These are phyloP conservation scores for Pseudocercospora cruenta DNA, from an alignment of 2,329 filamentous ascomycete genomes.

Conservation along the genomic window DNA sequence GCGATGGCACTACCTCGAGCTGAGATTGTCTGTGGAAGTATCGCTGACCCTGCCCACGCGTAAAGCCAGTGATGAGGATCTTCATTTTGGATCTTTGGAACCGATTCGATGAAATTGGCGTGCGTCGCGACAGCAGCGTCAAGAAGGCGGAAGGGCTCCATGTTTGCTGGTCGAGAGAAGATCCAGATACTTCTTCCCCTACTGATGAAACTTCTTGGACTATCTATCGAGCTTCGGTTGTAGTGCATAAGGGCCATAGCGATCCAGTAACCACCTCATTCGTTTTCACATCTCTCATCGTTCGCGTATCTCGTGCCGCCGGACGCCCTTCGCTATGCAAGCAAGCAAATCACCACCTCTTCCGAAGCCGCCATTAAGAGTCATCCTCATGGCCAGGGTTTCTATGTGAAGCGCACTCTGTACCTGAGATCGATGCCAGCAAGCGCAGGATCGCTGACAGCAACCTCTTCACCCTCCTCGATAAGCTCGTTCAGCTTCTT, in stretches of 20 bases:
- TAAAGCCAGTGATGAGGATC: slow-evolving; percentile 15
- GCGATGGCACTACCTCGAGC: slow-evolving; percentile 11
- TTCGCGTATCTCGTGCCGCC: background rate
- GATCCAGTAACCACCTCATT: background rate
- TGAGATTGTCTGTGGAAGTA: slow-evolving; percentile 8
- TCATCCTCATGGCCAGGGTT: background rate
- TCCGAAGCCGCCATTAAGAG: background rate
- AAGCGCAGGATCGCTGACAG: slow-evolving; percentile 91
- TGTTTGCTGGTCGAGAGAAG: background rate
- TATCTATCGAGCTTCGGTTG: background rate
- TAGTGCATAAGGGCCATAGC: background rate
- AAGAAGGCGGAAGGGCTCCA: background rate
- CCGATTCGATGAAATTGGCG: background rate
- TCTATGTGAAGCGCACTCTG: slow-evolving; percentile 46
- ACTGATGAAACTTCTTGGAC: background rate
- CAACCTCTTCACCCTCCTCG: slow-evolving; percentile 80
- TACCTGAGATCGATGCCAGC: slow-evolving; percentile 67
- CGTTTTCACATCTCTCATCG: background rate
- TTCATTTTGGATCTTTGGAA: background rate
- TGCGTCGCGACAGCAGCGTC: background rate
- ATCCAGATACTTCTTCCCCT: background rate
- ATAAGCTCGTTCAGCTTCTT: slow-evolving; percentile 79
- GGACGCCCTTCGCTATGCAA: background rate
- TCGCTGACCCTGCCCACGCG: slow-evolving; percentile 3
- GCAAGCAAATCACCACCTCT: background rate